Evolutionary conservation across 768 basidiomycete species (phyloP).

Genomic region (Pleurotus djamor): DNA sequence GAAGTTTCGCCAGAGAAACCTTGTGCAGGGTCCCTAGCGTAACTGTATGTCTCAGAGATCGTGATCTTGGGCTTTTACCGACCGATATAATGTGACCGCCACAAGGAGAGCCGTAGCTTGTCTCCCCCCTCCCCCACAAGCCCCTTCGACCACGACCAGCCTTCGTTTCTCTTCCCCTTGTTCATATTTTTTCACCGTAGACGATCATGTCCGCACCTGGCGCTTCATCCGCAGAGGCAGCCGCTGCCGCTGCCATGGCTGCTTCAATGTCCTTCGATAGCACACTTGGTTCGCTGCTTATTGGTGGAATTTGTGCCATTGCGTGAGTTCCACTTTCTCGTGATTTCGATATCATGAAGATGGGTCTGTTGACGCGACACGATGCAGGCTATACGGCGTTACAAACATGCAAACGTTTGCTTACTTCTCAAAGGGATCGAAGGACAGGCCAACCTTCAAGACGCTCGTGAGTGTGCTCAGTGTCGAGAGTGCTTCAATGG

Average conservation of each 20-base stretch:
- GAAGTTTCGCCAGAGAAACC: not conserved
- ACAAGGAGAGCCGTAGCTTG: not conserved
- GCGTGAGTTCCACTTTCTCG: conserved; percentile 32
- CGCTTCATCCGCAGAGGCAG: conserved; percentile 1
- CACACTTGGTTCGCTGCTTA: conserved; percentile 52
- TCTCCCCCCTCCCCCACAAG: not conserved
- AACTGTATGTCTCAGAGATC: not conserved
- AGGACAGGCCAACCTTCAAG: conserved; percentile 31
- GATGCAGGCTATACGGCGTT: conserved; percentile 53
- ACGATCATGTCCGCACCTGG: not conserved
- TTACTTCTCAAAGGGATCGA: conserved; percentile 39
- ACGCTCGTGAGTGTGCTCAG: conserved; percentile 26
- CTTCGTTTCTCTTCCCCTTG: not conserved
- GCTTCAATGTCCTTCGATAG: conserved; percentile 31
- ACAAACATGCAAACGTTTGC: conserved; percentile 53
- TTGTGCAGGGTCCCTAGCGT: not conserved
- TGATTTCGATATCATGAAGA: not conserved
- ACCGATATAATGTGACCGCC: not conserved
- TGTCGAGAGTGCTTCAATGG: not conserved
- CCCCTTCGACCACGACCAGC: not conserved
- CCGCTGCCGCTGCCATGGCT: conserved; percentile 14
- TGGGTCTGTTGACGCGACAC: not conserved
- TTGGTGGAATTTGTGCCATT: conserved; percentile 52
- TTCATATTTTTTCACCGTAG: not conserved
- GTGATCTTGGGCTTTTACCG: not conserved